These are phyloP conservation scores for Fusarium sp. DNA, from an alignment of 2,329 filamentous ascomycete genomes.

Conservation along the genomic window DNA sequence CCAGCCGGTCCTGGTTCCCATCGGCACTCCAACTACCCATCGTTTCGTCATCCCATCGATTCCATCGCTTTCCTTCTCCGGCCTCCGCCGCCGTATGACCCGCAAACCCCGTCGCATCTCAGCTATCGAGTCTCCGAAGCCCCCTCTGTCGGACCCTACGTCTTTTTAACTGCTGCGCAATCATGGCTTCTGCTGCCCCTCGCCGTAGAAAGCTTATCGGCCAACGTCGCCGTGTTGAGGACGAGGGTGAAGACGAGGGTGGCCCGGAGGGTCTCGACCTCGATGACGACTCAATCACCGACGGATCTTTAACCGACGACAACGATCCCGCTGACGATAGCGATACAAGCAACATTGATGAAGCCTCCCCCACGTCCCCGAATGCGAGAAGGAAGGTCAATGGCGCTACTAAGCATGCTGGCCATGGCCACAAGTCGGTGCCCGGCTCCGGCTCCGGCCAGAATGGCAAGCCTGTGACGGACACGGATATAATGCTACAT, in stretches of 20 bases:
- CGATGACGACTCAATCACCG: slow-evolving; percentile 74
- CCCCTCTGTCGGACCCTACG: slow-evolving; percentile 46
- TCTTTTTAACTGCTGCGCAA: slow-evolving; percentile 45
- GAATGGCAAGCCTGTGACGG: slow-evolving; percentile 54
- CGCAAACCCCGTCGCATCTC: slow-evolving; percentile 41
- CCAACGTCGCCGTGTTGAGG: slow-evolving; percentile 74
- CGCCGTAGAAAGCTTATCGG: slow-evolving; percentile 74
- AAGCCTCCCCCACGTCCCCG: slow-evolving; percentile 63
- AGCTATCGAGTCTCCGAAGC: slow-evolving; percentile 45
- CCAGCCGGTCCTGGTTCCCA: slow-evolving; percentile 43
- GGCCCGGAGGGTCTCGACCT: slow-evolving; percentile 65
- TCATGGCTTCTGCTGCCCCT: slow-evolving; percentile 53
- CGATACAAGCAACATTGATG: slow-evolving; percentile 72
- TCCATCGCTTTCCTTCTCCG: slow-evolving; percentile 25
- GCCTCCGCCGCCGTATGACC: slow-evolving; percentile 47
- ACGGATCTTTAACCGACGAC: slow-evolving; percentile 73
- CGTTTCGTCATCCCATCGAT: slow-evolving; percentile 28
- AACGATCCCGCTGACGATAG: slow-evolving; percentile 69
- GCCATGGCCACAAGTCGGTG: slow-evolving; percentile 50
- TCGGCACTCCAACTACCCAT: slow-evolving; percentile 35
- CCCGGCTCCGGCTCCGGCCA: slow-evolving; percentile 51
- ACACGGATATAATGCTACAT: slow-evolving; percentile 70
- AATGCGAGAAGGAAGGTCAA: slow-evolving; percentile 56
- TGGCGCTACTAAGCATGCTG: slow-evolving; percentile 52
- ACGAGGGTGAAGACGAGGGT: slow-evolving; percentile 77